Conservation (phyloP, 2,329 filamentous ascomycete species). For the Alternaria sp. region DNA sequence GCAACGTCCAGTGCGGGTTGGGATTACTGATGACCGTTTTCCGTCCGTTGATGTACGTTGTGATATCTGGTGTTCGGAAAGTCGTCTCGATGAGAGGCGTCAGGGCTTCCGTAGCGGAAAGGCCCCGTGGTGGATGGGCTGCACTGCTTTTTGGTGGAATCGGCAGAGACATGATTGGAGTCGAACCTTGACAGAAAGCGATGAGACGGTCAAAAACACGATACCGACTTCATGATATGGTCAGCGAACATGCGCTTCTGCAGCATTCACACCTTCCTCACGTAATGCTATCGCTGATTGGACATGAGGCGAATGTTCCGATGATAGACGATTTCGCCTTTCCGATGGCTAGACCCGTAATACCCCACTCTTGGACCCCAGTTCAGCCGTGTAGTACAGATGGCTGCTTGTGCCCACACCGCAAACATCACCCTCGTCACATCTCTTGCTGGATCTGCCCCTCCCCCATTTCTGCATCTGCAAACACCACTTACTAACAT, state of each 20-base stretch:
- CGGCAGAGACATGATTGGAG: constrained; percentile 40
- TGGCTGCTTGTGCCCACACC: not conserved
- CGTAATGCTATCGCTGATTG: constrained; percentile 39
- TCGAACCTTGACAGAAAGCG: not conserved
- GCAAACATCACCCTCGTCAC: constrained; percentile 8
- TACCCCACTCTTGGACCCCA: constrained; percentile 34
- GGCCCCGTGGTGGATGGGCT: constrained; percentile 35
- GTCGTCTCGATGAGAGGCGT: constrained; percentile 76
- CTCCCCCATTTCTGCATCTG: constrained; percentile 42
- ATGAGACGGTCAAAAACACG: not conserved
- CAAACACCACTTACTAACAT: constrained; percentile 33
- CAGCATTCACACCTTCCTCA: constrained; percentile 21
- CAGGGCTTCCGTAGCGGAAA: constrained; percentile 56
- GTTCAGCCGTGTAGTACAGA: constrained; percentile 1
- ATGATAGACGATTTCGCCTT: constrained; percentile 8
- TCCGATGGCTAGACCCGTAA: constrained; percentile 4
- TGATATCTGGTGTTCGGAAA: constrained; percentile 75
- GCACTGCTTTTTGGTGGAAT: constrained; percentile 41
- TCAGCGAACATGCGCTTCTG: constrained; percentile 11
- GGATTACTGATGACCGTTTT: constrained; percentile 83
- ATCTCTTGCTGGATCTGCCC: constrained; percentile 15
- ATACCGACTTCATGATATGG: constrained; percentile 10
- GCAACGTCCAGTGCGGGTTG: constrained; percentile 87
- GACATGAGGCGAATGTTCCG: constrained; percentile 5
- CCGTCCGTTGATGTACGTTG: constrained; percentile 92